A percentile compares a stretch with the other conserved stretches of the same genome.
phyloP scores from a whole-genome alignment of 768 basidiomycete species.

The Gautieria morchelliformis region DNA sequence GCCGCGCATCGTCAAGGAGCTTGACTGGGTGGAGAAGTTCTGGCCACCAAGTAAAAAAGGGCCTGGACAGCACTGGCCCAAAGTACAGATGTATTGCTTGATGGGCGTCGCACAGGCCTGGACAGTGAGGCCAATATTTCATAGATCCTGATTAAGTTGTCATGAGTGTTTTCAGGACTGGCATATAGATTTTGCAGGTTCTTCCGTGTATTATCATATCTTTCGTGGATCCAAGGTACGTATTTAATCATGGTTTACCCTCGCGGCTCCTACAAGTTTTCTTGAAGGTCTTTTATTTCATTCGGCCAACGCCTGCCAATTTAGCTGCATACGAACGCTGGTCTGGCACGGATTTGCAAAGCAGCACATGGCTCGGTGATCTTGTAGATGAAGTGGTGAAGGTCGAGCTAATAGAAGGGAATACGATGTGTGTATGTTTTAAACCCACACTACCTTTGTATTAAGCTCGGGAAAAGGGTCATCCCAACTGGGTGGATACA shows the following conservation, averaged over 20 bases:
- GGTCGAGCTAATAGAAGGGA: conserved; percentile 64
- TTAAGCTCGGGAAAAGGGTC: conserved; percentile 30
- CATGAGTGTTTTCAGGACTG: conserved; percentile 58
- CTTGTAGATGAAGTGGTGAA: conserved; percentile 87
- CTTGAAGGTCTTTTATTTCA: conserved; percentile 87
- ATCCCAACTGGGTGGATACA: conserved; percentile 98
- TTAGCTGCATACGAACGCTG: conserved; percentile 86
- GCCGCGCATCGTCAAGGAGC: conserved; percentile 72
- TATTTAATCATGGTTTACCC: background rate
- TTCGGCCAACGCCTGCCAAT: conserved; percentile 79
- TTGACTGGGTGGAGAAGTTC: conserved; percentile 96
- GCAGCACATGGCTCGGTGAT: conserved; percentile 84
- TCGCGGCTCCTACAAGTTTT: background rate
- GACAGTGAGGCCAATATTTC: conserved; percentile 56
- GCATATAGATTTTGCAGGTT: conserved; percentile 98
- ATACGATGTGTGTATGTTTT: conserved; percentile 52
- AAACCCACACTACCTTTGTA: background rate
- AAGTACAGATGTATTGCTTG: conserved; percentile 92
- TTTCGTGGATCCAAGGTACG: conserved; percentile 73
- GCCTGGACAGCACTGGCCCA: conserved; percentile 71
- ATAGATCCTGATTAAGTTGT: background rate
- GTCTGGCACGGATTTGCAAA: conserved; percentile 88
- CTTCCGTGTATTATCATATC: conserved; percentile 96
- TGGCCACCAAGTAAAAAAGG: conserved; percentile 80
- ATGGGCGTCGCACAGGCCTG: conserved; percentile 93